Evolutionary conservation across 192 early-diverging fungal species (phyloP).

Genomic region (Backusella sp.): DNA sequence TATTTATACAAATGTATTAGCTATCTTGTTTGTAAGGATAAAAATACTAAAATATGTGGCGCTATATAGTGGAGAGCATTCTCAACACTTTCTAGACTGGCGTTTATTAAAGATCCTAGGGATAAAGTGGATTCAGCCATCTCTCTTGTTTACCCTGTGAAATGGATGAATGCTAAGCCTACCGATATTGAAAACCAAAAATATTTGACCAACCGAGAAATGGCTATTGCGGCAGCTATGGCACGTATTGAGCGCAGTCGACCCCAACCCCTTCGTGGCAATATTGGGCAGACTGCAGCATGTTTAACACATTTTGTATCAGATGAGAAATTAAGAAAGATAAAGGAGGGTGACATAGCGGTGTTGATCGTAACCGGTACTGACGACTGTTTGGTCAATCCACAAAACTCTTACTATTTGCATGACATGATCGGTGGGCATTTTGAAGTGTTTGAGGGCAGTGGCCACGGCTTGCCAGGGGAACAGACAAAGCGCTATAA

Average conservation of each 20-base stretch:
- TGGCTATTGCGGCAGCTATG: not conserved
- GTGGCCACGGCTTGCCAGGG: conserved; percentile 36
- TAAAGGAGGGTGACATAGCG: conserved; percentile 22
- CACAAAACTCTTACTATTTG: conserved; percentile 29
- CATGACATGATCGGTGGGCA: conserved; percentile 25
- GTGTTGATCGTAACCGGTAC: conserved; percentile 38
- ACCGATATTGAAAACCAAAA: conserved; percentile 3
- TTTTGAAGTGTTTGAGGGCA: conserved; percentile 36
- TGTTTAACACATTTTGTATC: conserved; percentile 35
- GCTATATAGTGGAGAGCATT: conserved; percentile 20
- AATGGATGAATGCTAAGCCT: conserved; percentile 40
- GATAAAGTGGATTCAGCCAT: conserved; percentile 30
- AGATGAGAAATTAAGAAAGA: conserved; percentile 20
- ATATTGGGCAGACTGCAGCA: conserved; percentile 37
- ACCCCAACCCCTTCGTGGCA: conserved; percentile 30
- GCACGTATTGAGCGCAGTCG: not conserved
- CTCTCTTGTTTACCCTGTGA: conserved; percentile 36
- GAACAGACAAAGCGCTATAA: conserved; percentile 38
- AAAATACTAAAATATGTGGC: not conserved
- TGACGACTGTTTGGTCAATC: conserved; percentile 35
- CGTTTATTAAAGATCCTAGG: conserved; percentile 9
- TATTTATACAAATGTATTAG: not conserved
- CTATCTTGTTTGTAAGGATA: not conserved
- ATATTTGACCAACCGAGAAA: conserved; percentile 29
- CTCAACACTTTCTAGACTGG: conserved; percentile 6